A percentile compares a stretch with the other conserved stretches of the same genome.
These are phyloP conservation scores for Gillenia trifoliata DNA, from an alignment of 306 rosid species.

Conservation along the genomic window DNA sequence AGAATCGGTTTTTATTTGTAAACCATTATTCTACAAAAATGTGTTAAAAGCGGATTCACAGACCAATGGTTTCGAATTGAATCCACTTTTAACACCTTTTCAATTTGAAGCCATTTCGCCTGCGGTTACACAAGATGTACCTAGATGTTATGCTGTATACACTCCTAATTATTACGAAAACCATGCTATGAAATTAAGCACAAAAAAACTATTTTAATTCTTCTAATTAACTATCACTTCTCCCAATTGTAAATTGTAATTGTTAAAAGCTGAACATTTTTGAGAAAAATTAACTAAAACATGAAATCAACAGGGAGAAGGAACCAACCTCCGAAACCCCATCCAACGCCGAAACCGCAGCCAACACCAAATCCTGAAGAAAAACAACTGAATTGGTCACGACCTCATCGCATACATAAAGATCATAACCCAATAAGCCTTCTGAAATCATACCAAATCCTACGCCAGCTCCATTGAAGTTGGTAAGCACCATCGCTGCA, in stretches of 20 bases:
- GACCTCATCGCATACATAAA: not conserved
- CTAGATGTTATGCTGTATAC: not conserved
- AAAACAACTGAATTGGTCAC: not conserved
- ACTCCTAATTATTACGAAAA: not conserved
- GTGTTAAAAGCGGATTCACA: not conserved
- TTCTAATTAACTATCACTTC: not conserved
- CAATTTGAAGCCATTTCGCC: no score
- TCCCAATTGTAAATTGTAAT: not conserved
- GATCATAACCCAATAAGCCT: not conserved
- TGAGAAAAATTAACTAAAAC: not conserved
- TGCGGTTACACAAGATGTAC: not conserved
- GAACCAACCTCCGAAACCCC: constrained; percentile 94
- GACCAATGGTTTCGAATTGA: no score
- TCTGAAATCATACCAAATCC: constrained; percentile 63
- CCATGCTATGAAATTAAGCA: not conserved
- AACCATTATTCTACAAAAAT: not conserved
- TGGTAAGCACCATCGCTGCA: constrained; percentile 64
- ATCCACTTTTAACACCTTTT: no score
- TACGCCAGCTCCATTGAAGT: constrained; percentile 76
- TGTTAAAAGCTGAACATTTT: not conserved
- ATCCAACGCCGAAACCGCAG: constrained; percentile 92
- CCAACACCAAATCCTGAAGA: constrained; percentile 83
- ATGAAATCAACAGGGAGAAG: not conserved
- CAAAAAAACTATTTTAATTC: not conserved
- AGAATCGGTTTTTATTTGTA: not conserved